These are phyloP conservation scores for Zasmidium citrigriseum DNA, from an alignment of 2,329 filamentous ascomycete species.

Conservation along the genomic window DNA sequence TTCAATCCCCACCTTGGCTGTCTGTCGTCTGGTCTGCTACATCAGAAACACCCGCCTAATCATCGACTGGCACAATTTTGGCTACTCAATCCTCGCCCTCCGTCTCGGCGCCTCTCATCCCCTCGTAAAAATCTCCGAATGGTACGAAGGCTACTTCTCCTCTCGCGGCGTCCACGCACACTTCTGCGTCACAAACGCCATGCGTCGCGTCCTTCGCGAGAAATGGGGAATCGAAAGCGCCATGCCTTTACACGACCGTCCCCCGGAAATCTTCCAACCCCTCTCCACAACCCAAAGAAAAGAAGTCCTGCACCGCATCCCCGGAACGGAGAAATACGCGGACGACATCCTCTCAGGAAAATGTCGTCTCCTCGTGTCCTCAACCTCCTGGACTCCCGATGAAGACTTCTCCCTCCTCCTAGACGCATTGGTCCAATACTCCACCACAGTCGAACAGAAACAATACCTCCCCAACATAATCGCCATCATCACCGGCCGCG, in stretches of 20 bases:
- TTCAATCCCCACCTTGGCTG: constrained; percentile 83
- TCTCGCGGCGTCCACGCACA: constrained; percentile 64
- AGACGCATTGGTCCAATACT: constrained; percentile 76
- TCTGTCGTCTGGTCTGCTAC: constrained; percentile 71
- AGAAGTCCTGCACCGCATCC: constrained; percentile 64
- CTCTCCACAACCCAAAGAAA: constrained; percentile 52
- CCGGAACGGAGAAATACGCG: constrained; percentile 64
- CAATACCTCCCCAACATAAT: constrained; percentile 66
- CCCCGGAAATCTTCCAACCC: constrained; percentile 78
- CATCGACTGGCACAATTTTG: constrained; percentile 99
- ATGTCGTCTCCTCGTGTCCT: constrained; percentile 77
- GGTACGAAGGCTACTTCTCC: constrained; percentile 75
- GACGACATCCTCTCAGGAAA: constrained; percentile 43
- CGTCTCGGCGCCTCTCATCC: constrained; percentile 66
- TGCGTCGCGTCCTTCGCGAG: constrained; percentile 70
- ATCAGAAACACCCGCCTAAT: constrained; percentile 79
- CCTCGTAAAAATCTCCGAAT: constrained; percentile 73
- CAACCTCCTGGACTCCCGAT: constrained; percentile 95
- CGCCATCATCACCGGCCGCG: constrained; percentile 92
- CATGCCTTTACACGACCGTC: constrained; percentile 80
- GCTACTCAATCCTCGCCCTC: constrained; percentile 83
- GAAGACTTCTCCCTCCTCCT: constrained; percentile 92
- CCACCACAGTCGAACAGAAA: constrained; percentile 45
- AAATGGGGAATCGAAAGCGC: constrained; percentile 64
- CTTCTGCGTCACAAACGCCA: constrained; percentile 86